Base-by-base conservation (phyloP, 1,139 yeast genomes). In the Citeromyces hawaiiensis region DNA sequence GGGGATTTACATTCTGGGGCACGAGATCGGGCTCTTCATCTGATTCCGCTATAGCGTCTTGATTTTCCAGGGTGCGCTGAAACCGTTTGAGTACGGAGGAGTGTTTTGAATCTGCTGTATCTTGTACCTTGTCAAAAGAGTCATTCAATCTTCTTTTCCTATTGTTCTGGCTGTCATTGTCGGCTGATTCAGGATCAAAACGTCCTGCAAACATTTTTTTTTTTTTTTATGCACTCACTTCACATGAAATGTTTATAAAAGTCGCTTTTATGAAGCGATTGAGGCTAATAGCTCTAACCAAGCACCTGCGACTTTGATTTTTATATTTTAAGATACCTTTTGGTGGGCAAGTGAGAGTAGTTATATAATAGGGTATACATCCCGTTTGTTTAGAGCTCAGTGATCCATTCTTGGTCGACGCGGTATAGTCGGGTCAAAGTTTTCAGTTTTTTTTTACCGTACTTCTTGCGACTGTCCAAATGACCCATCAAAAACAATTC, bases 141-240 rank as follows among this genome's bases (percentile, higher is more conserved):
- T 42, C 46, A 7, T 42, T 42, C 16, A 45, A 47, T 15, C 43
- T 45, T n/a, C 41, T 46, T 4, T 38, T 40, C 38, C 36, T 39
- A 38, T 39, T 45, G 36, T 43, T 44, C 35, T 46, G 41, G 19
- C 41, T 42, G 23, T 42, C 30, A 5, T 37, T 46, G 27, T 11
- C 4, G 5, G 11, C 27, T 18, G 39, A 36, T 10, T 36, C 40
- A 8, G 41, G 21, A 8, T 75, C 83, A 51, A 68, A 76, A 51
- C 85, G 62, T 23, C 70, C 69, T 21, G 81, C 83, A 61, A 77
- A 77, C 85, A 77, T 76, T 25, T 18, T 33, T 17, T 19, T 13
- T 34, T 17, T 34, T 30, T 23, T 23, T 23, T 23, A 10, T 16
- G n/a, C n/a, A n/a, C n/a, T n/a, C n/a, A n/a, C 11, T 35, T 27